Evolutionary conservation across 176 grass and related monocot genomes (phyloP).

Genomic region (Triticum turgidum): DNA sequence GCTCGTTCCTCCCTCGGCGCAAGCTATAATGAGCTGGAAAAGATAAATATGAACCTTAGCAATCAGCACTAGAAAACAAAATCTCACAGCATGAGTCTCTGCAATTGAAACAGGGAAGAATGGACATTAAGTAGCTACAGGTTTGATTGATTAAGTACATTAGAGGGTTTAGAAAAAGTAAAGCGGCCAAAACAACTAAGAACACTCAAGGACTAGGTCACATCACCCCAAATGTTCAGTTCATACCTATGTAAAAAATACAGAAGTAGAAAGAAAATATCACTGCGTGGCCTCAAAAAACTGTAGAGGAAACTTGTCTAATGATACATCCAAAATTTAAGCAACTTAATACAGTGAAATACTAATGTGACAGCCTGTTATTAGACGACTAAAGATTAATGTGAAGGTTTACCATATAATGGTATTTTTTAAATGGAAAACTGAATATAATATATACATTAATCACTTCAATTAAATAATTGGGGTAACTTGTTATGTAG

Average conservation of each 20-base stretch:
- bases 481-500: neutral
- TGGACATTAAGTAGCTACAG: constrained; percentile 10
- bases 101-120: constrained; percentile 2
- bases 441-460: neutral
- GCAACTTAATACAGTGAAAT: neutral
- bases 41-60: constrained; percentile 35
- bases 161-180: neutral
- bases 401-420: neutral
- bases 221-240: neutral
- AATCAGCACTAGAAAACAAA: constrained; percentile 9
- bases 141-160: neutral
- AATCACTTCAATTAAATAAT: neutral
- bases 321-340: neutral
- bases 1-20: constrained; percentile 92
- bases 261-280: neutral
- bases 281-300: neutral
- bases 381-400: neutral
- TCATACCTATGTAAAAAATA: neutral
- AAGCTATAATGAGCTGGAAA: constrained; percentile 97
- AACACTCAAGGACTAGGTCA: neutral
- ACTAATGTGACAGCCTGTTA: neutral
- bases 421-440: neutral
- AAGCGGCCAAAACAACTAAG: neutral
- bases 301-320: neutral
- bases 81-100: neutral